phyloP scores from a whole-genome alignment of 140 eudicot genomes.

The Oenanthe javanica region DNA sequence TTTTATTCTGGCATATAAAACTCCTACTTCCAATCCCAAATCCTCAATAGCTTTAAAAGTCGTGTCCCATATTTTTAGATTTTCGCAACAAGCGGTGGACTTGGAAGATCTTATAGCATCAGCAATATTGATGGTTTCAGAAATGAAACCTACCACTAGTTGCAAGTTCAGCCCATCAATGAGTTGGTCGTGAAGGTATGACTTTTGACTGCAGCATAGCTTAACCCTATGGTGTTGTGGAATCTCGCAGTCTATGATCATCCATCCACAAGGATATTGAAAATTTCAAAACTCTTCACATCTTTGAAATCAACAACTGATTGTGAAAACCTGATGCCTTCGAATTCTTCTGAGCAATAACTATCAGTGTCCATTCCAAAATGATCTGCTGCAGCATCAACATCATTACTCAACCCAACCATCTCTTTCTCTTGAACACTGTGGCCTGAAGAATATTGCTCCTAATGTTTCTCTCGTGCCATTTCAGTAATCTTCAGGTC shows the following conservation, averaged over 20 bases:
- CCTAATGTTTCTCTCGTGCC: background rate
- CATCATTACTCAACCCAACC: no score
- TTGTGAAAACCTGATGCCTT: conserved; percentile 46
- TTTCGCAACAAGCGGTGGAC: conserved; percentile 10
- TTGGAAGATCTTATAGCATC: conserved; percentile 51
- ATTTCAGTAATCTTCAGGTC: background rate
- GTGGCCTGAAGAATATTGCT: background rate
- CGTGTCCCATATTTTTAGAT: conserved; percentile 48
- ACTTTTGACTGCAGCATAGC: background rate
- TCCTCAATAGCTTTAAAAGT: conserved; percentile 52
- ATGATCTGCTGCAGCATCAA: no score
- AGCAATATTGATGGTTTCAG: conserved; percentile 48
- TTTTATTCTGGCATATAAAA: conserved; percentile 36
- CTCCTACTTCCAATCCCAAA: conserved; percentile 61
- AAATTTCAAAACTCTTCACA: conserved; percentile 33
- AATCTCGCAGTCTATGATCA: conserved; percentile 55
- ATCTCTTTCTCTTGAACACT: background rate
- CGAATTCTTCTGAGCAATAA: conserved; percentile 19
- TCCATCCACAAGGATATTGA: conserved; percentile 46
- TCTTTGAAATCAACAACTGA: conserved; percentile 32
- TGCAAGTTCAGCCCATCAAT: conserved; percentile 42
- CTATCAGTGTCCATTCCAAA: background rate
- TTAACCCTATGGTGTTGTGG: conserved; percentile 34
- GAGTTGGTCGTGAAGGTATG: conserved; percentile 51
- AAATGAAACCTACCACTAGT: conserved; percentile 48